phyloP scores from a whole-genome alignment of 441 rosid species.

The Aleurites moluccanus region DNA sequence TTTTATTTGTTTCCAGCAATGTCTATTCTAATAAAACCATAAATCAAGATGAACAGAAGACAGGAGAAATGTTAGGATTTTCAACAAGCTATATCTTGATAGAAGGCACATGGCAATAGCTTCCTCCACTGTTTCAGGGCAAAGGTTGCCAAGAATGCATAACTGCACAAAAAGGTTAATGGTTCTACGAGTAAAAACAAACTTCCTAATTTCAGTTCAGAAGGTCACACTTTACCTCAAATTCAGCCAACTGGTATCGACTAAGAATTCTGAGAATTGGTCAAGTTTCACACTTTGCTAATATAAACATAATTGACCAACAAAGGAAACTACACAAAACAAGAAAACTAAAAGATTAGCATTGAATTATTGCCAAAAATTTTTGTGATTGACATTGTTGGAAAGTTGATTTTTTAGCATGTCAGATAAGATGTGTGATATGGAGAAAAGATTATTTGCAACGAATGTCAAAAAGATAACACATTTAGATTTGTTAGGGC shows the following conservation, averaged over 20 bases:
- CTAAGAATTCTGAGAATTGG: slow-evolving; percentile 67
- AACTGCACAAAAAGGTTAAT: slow-evolving; percentile 44
- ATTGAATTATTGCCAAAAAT: background rate
- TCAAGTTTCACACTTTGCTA: slow-evolving; percentile 44
- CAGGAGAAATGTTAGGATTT: background rate
- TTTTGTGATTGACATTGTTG: background rate
- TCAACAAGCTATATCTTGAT: slow-evolving; percentile 46
- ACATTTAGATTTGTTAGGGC: too few relatives aligned
- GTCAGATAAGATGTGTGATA: background rate
- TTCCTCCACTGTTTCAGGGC: slow-evolving; percentile 96
- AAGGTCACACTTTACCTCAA: slow-evolving; percentile 57
- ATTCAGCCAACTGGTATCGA: slow-evolving; percentile 82
- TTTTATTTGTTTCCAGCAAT: background rate
- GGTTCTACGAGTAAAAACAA: slow-evolving; percentile 2
- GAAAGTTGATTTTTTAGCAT: background rate
- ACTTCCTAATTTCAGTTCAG: slow-evolving; percentile 4
- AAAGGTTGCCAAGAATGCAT: slow-evolving; percentile 93
- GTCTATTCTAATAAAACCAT: background rate
- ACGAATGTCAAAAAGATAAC: background rate
- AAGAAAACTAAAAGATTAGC: background rate
- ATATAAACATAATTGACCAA: background rate
- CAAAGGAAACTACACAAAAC: background rate
- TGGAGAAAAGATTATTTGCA: background rate
- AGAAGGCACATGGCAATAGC: slow-evolving; percentile 90
- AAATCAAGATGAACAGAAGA: background rate